A percentile compares a stretch with the other conserved stretches of the same genome.
phyloP scores from a whole-genome alignment of 2,329 filamentous ascomycete species.

The Alternaria alternata region DNA sequence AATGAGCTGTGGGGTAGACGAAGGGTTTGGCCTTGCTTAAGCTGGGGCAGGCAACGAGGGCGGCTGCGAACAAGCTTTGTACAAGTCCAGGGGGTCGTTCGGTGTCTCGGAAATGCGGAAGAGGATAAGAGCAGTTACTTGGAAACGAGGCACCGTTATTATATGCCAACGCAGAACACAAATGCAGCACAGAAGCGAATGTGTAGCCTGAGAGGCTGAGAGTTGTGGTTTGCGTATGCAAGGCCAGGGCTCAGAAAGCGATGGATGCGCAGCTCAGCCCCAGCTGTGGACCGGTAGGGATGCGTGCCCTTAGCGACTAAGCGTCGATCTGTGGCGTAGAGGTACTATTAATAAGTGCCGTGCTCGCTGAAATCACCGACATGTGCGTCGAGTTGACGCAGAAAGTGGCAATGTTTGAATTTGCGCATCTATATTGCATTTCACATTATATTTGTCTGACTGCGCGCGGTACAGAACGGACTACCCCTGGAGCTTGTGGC shows the following conservation, averaged over 20 bases:
- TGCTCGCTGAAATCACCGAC: background rate
- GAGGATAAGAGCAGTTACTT: background rate
- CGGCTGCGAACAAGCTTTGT: conserved; percentile 2
- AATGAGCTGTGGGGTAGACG: conserved; percentile 12
- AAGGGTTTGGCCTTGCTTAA: conserved; percentile 8
- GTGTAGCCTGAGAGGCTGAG: conserved; percentile 19
- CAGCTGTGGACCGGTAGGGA: conserved; percentile 5
- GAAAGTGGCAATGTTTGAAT: background rate
- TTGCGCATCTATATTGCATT: background rate
- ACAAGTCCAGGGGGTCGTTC: conserved; percentile 3
- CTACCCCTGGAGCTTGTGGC: conserved; percentile 4
- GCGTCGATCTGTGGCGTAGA: conserved; percentile 17
- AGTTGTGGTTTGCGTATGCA: conserved; percentile 17
- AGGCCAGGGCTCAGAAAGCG: conserved; percentile 10
- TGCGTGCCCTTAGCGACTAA: conserved; percentile 6
- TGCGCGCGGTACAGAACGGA: background rate
- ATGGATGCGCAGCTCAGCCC: conserved; percentile 16
- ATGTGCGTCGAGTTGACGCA: background rate
- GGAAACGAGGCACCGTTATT: background rate
- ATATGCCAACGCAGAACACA: conserved; percentile 1
- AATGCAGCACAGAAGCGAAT: conserved; percentile 9
- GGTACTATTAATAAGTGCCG: conserved; percentile 14
- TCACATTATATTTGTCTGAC: background rate
- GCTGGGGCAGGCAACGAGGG: conserved; percentile 4
- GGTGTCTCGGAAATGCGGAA: background rate